A percentile compares a stretch with the other conserved stretches of the same genome.
Evolutionary conservation across 1,139 yeast species (phyloP).

Genomic region (Pichia sp.): DNA sequence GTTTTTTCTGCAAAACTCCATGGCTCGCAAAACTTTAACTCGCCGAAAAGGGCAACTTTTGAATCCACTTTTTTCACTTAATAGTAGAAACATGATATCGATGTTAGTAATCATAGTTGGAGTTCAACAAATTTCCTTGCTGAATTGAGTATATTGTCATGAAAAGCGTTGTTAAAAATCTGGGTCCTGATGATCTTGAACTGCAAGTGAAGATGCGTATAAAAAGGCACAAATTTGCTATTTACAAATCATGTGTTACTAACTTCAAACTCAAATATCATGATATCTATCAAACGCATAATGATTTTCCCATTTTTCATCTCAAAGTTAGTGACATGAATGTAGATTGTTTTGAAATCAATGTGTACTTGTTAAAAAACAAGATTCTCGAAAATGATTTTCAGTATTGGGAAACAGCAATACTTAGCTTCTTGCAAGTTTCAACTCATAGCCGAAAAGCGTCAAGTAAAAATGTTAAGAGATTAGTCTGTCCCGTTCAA

Average conservation of each 20-base stretch:
- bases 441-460: neutral
- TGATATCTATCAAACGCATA: neutral
- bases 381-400: neutral
- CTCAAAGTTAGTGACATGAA: conserved; percentile 2
- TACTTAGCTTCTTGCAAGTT: conserved; percentile 7
- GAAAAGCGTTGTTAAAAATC: no score
- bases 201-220: neutral
- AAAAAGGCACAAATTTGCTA: neutral
- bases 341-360: conserved; percentile 2
- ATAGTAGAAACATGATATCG: no score
- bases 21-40: no score
- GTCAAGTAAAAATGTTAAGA: neutral
- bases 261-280: conserved; percentile 2
- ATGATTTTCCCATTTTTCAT: conserved; percentile 1
- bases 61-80: no score
- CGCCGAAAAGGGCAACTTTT: no score
- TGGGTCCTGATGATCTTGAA: neutral
- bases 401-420: conserved; percentile 5
- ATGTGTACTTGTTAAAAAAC: neutral
- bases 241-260: neutral
- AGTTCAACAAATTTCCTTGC: no score
- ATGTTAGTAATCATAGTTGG: no score
- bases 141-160: no score
- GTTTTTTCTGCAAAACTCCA: no score
- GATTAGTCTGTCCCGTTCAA: neutral